Percentiles rank a stretch among this genome's conserved stretches.
These are phyloP conservation scores for Durotheca rogersii DNA, from an alignment of 495 filamentous ascomycete genomes.

Conservation along the genomic window DNA sequence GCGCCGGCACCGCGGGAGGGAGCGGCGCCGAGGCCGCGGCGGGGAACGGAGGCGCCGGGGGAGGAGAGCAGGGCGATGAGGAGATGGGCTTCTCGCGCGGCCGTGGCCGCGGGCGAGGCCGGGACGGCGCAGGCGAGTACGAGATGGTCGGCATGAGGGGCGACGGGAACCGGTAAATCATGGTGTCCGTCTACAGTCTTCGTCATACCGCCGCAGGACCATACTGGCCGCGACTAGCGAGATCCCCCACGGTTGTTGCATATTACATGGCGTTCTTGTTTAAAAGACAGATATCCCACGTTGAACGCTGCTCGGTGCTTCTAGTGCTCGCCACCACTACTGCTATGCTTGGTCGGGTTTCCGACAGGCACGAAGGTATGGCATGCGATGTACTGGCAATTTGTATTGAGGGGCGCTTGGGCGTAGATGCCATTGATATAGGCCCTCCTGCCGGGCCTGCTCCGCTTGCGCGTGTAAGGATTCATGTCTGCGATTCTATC, in stretches of 20 bases:
- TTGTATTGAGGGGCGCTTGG: no score
- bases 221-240: neutral
- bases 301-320: no score
- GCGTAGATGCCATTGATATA: no score
- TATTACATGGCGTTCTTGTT: constrained; percentile 24
- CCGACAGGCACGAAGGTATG: neutral
- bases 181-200: neutral
- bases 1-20: constrained; percentile 19
- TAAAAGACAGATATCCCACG: constrained; percentile 10
- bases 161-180: constrained; percentile 12
- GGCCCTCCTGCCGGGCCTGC: no score
- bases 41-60: constrained; percentile 16
- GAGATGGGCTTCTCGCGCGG: constrained; percentile 54
- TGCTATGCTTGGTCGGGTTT: no score
- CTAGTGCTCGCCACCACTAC: no score
- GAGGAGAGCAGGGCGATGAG: constrained; percentile 40
- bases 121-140: constrained; percentile 69
- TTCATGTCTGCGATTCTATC: no score
- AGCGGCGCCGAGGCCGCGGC: constrained; percentile 9
- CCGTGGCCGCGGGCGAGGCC: constrained; percentile 52
- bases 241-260: no score
- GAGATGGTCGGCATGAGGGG: constrained; percentile 66
- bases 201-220: neutral
- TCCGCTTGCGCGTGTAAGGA: no score
- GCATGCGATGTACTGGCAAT: no score